Percentiles rank a stretch among this genome's conserved stretches.
These are phyloP conservation scores for Candida hungchunana DNA, from an alignment of 805 yeast genomes.

Conservation along the genomic window DNA sequence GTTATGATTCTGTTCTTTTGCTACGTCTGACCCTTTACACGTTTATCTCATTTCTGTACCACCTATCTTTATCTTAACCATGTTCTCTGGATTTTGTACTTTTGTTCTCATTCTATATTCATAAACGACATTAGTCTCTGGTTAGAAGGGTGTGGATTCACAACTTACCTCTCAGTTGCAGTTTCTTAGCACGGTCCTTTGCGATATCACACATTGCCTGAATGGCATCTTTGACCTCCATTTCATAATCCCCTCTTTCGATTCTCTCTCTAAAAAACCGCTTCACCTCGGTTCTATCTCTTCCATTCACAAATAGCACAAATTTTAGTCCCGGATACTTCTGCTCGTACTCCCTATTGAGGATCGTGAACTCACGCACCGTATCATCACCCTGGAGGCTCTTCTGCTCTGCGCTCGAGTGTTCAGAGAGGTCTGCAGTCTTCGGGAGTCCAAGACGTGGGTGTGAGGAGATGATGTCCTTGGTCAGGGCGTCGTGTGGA, in stretches of 20 bases:
- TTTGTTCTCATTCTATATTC: not conserved
- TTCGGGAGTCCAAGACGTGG: conserved; percentile 78
- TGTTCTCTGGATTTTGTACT: conserved; percentile 1
- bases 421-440: conserved; percentile 46
- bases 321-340: conserved; percentile 70
- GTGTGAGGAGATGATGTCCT: conserved; percentile 77
- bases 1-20: not conserved
- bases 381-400: conserved; percentile 54
- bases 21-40: conserved; percentile 10
- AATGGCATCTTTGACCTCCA: conserved; percentile 65
- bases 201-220: conserved; percentile 94
- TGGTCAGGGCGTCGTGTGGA: conserved; percentile 13
- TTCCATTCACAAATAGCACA: conserved; percentile 86
- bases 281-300: conserved; percentile 64
- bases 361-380: conserved; percentile 37
- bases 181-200: conserved; percentile 61
- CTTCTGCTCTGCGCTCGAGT: conserved; percentile 69
- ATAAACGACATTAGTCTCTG: no score
- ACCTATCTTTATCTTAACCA: conserved; percentile 1
- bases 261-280: conserved; percentile 57
- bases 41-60: not conserved
- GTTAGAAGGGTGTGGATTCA: no score
- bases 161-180: conserved; percentile 33
- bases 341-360: conserved; percentile 62
- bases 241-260: conserved; percentile 42